Evolutionary conservation across 164 flowering plant genomes (phyloP).

Genomic region (Warburgia ugandensis): DNA sequence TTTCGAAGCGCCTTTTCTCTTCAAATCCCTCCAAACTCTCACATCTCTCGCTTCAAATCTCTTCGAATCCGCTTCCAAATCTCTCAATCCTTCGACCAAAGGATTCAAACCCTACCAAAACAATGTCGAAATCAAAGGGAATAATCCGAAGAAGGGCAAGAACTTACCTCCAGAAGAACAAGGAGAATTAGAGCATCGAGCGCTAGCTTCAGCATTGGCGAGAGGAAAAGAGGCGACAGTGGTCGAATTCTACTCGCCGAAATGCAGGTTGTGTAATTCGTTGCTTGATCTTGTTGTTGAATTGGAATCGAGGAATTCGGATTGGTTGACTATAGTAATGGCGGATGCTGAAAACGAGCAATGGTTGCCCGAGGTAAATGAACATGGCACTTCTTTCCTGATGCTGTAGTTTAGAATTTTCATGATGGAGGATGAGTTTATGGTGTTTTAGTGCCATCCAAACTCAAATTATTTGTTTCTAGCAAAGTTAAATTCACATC

Average conservation of each 20-base stretch:
- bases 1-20: conserved; percentile 63
- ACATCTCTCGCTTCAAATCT: conserved; percentile 36
- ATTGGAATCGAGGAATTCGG: conserved; percentile 57
- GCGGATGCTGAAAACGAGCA: conserved; percentile 91
- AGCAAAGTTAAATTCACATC: not conserved
- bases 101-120: conserved; percentile 12
- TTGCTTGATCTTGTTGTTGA: conserved; percentile 56
- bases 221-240: conserved; percentile 80
- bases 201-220: conserved; percentile 72
- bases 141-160: conserved; percentile 14
- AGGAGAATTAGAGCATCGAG: conserved; percentile 86
- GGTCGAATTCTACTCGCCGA: conserved; percentile 90
- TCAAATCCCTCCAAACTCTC: conserved; percentile 59
- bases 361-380: conserved; percentile 96
- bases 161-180: conserved; percentile 52
- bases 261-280: conserved; percentile 81
- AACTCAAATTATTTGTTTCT: not conserved
- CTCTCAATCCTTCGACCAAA: conserved; percentile 11
- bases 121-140: not conserved
- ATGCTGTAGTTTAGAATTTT: not conserved
- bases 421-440: no score
- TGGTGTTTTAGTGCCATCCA: not conserved
- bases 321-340: conserved; percentile 87
- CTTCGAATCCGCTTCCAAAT: conserved; percentile 28
- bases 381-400: not conserved